A percentile compares a stretch with the other conserved stretches of the same genome.
These are phyloP conservation scores for Sphaerulina vaccinii DNA, from an alignment of 2,329 filamentous ascomycete genomes.

Conservation along the genomic window DNA sequence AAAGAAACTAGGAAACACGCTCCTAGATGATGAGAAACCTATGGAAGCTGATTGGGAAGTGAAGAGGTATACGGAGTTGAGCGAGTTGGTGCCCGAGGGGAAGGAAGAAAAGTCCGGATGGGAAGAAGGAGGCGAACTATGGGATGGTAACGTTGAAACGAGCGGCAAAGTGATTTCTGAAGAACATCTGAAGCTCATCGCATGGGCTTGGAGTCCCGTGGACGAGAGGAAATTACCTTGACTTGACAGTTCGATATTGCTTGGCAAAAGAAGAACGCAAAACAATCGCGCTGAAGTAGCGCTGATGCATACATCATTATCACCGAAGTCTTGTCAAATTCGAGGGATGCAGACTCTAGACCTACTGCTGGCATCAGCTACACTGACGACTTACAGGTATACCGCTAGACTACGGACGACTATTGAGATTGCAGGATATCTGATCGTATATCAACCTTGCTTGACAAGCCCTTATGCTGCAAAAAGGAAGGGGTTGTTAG, in stretches of 20 bases:
- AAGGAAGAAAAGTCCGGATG: constrained; percentile 25
- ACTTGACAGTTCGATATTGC: no score
- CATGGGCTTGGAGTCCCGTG: constrained; percentile 36
- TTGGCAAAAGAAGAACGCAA: no score
- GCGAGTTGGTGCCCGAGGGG: constrained; percentile 25
- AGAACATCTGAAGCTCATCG: constrained; percentile 30
- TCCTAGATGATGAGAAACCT: constrained; percentile 33
- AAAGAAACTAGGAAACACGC: constrained; percentile 33
- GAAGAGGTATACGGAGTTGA: constrained; percentile 29
- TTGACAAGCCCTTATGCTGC: no score
- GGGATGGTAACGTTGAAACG: constrained; percentile 27
- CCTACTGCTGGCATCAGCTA: not conserved
- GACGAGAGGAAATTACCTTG: constrained; percentile 27
- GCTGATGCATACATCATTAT: no score
- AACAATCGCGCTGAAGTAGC: no score
- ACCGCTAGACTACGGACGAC: no score
- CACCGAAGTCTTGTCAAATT: no score
- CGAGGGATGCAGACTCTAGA: not conserved
- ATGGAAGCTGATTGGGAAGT: constrained; percentile 33
- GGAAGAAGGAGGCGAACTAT: constrained; percentile 25
- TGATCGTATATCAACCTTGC: no score
- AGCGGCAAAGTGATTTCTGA: constrained; percentile 10
- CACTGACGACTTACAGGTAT: no score
- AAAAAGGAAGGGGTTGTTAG: no score
- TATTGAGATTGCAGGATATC: not conserved